Percentiles rank a stretch among this genome's conserved stretches.
These are phyloP conservation scores for Rhodocollybia butyracea DNA, from an alignment of 768 basidiomycete species.

Conservation along the genomic window DNA sequence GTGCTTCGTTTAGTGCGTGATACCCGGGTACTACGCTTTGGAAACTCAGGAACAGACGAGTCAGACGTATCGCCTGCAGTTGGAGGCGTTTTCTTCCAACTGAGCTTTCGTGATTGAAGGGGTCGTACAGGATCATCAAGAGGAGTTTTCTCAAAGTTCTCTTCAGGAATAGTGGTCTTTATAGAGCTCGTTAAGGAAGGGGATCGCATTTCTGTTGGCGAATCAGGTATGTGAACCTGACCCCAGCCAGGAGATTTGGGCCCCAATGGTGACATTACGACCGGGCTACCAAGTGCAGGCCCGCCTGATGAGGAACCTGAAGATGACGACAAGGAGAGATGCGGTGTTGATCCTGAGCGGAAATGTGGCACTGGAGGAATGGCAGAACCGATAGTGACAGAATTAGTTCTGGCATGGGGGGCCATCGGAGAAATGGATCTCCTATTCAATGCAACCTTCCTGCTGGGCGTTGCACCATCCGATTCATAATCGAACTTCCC, in stretches of 20 bases:
- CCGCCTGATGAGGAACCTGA: not conserved
- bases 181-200: conserved; percentile 22
- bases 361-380: conserved; percentile 35
- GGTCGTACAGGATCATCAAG: conserved; percentile 15
- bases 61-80: conserved; percentile 45
- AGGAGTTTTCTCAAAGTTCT: not conserved
- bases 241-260: conserved; percentile 27
- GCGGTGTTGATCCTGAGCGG: conserved; percentile 19
- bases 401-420: conserved; percentile 34
- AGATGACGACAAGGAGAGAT: conserved; percentile 4
- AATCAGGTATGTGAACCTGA: conserved; percentile 31
- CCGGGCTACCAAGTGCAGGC: conserved; percentile 12
- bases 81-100: conserved; percentile 38
- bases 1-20: conserved; percentile 52
- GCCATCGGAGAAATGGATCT: conserved; percentile 74
- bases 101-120: conserved; percentile 23
- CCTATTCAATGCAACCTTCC: conserved; percentile 62
- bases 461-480: conserved; percentile 46
- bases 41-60: conserved; percentile 35
- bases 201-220: conserved; percentile 37
- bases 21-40: conserved; percentile 39
- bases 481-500: conserved; percentile 54
- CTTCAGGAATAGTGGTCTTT: conserved; percentile 23
- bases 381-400: conserved; percentile 19
- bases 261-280: conserved; percentile 19